A percentile compares a stretch with the other conserved stretches of the same genome.
Conservation (phyloP, 352 stramenopile species). For the Globisporangium solare region DNA sequence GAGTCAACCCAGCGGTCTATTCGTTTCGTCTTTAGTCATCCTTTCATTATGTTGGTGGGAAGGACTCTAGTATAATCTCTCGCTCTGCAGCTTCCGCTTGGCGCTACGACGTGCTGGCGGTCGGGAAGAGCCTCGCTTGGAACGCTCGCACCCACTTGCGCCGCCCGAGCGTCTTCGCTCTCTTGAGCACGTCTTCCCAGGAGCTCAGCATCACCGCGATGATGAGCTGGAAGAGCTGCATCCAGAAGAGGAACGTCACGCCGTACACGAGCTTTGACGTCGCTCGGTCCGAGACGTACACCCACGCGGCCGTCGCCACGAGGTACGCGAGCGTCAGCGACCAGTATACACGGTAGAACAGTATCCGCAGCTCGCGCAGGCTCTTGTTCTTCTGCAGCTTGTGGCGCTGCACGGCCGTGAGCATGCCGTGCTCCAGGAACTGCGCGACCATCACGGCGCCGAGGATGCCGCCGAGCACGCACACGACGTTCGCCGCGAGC, state of each 20-base stretch:
- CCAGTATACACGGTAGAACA: constrained; percentile 74
- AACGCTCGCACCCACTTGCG: constrained; percentile 7
- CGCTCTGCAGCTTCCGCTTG: background rate
- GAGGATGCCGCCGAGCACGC: constrained; percentile 28
- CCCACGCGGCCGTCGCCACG: constrained; percentile 36
- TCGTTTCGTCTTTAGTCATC: too few species aligned
- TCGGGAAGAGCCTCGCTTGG: background rate
- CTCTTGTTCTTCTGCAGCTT: constrained; percentile 37
- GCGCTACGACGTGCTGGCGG: background rate
- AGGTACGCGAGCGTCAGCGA: constrained; percentile 38
- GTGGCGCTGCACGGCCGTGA: constrained; percentile 44
- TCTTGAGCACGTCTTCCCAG: constrained; percentile 40
- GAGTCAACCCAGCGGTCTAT: background rate
- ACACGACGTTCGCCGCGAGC: constrained; percentile 18
- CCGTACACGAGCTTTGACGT: constrained; percentile 42
- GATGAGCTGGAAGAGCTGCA: constrained; percentile 52
- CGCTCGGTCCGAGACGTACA: constrained; percentile 57
- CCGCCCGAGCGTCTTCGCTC: constrained; percentile 22
- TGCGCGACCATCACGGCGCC: constrained; percentile 58
- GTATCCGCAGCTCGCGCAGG: constrained; percentile 27
- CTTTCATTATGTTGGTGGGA: too few species aligned
- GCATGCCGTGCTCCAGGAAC: constrained; percentile 56
- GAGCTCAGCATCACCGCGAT: constrained; percentile 55
- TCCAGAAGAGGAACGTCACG: constrained; percentile 39
- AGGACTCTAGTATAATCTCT: too few species aligned